Evolutionary conservation across 2,329 filamentous ascomycete genomes (phyloP).

Genomic region (Hymenoscyphus albidus): DNA sequence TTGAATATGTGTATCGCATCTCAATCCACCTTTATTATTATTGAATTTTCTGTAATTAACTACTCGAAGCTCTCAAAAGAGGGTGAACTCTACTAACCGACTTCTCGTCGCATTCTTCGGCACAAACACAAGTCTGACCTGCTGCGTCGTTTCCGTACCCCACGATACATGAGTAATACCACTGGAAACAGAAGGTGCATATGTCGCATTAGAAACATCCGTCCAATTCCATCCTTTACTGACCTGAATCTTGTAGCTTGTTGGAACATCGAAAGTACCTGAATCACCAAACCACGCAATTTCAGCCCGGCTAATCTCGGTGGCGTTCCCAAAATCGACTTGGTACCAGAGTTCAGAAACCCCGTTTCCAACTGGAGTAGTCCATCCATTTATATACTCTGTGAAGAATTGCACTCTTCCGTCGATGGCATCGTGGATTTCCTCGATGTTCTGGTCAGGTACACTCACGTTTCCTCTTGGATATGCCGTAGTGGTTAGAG

Average conservation of each 20-base stretch:
- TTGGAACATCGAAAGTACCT: neutral
- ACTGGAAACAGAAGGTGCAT: neutral
- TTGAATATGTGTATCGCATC: too few species aligned
- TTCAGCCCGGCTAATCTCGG: neutral
- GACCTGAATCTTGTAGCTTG: neutral
- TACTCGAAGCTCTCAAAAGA: neutral
- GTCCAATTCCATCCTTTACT: neutral
- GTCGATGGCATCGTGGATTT: neutral
- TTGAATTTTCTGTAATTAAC: too few species aligned
- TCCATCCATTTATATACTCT: neutral
- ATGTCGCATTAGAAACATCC: neutral
- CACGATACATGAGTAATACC: neutral
- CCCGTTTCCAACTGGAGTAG: neutral
- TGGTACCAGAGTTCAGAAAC: neutral
- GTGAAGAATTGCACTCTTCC: neutral
- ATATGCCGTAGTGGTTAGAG: neutral
- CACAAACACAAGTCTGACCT: neutral
- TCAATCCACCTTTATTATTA: too few species aligned
- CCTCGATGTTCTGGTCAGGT: neutral
- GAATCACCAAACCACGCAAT: constrained; percentile 1
- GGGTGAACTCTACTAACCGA: neutral
- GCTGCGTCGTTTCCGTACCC: neutral
- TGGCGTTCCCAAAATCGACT: neutral
- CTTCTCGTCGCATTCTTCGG: neutral
- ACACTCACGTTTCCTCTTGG: neutral